Base-by-base conservation (phyloP, 805 yeast species). In the Cyberlindnera suaveolens region DNA sequence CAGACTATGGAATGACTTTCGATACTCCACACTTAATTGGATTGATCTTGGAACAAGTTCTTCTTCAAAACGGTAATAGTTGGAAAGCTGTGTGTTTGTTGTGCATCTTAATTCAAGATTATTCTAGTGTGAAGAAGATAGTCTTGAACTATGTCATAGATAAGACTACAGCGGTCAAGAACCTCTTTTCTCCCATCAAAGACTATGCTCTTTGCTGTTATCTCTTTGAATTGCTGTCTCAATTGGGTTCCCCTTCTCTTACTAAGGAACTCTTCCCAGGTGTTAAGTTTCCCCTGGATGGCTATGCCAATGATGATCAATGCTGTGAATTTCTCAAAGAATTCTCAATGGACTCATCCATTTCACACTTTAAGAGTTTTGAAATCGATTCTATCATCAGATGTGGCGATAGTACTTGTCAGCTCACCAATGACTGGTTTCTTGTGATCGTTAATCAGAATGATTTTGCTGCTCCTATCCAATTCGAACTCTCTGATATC, bases 31-130 rank as follows among this genome's bases (percentile, higher is more conserved):
- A 44, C 3, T 17, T 46, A 26, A 32, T 49, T 23, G 43, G 33
- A 3, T 5, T 43, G 1, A 45, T 57, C 29, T 30, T 49, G 4
- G 41, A 48, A 0, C 50, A 48, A 20, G 40, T 41, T 9, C 13
- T 50, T 6, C n/a, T 38, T 4, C 29, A 23, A 9, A 42, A 42
- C 33, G 20, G 39, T 6, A 48, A 50, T 29, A 55, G 58, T 23
- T 58, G 62, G 62, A 58, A 56, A 41, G 61, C 57, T 3, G 46
- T 54, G 1, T 56, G 58, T 29, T 34, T 56, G 10, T 38, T 58
- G 34, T 56, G 58, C 31, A 51, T 51, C 10, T 42, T 58, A 38
- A 42, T 54, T n/a, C 53, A 51, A 35, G 58, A 57, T 34, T 57
- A 55, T 34, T 8, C 45, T 6, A 17, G 43, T 19, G 36, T 45